Base-by-base conservation (phyloP, 1,284 basidiomycete genomes). In the Cryptococcus hybrid region DNA sequence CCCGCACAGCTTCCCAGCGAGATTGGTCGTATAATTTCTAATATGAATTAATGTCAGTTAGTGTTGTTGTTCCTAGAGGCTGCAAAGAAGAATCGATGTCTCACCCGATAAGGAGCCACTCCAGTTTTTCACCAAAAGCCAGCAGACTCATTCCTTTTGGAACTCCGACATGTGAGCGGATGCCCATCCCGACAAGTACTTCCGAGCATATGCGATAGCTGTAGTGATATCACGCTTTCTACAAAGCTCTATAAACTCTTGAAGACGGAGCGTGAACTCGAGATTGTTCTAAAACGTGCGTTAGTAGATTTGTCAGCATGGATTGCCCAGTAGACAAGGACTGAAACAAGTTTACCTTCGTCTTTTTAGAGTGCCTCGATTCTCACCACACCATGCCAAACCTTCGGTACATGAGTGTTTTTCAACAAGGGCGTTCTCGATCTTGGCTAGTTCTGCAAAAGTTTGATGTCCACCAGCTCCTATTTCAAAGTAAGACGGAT, bases 381-480 rank as follows among this genome's bases (percentile, higher is more conserved):
- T 97, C 82, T 99, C 96, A 58, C 85, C 91, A 68, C 94, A 98
- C 95, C 95, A 99, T 12, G 86, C 84, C 46, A 99, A 80, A 5
- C 94, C 95, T 74, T 93, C 89, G 1, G 87, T 81, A 66, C 92
- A 92, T 68, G 88, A 89, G 64, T 90, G 86, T 51, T 80, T 79
- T 13, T 81, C 78, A 5, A 76, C 60, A 15, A 99, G 82, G 0
- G 90, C 91, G 5, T 83, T 81, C 75, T 97, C 92, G 62, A 98
- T 92, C 55, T 87, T 83, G 37, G 82, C 83, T 47, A 97, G 89
- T 64, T 97, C 92, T 56, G 85, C 85, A 75, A 97, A 43, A 98
- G 82, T 57, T 96, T 92, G 47, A 94, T 86, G 70, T 97, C 93
- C 44, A 93, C 90, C 9, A 94, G 82, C 52, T 83, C 84, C 89